phyloP scores from a whole-genome alignment of 345 rosid genomes.

The Eutrema yunnanense region DNA sequence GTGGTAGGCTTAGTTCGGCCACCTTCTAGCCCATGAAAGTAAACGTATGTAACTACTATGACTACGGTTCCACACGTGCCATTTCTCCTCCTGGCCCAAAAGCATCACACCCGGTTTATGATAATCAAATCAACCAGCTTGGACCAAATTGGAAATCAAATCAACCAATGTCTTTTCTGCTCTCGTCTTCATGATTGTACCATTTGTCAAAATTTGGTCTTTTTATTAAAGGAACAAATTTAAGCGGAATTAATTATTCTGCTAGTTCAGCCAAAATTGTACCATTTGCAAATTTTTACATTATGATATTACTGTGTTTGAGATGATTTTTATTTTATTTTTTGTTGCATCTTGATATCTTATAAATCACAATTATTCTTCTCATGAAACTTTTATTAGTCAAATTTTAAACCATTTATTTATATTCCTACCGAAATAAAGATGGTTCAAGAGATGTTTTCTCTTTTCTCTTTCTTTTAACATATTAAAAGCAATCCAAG shows the following conservation, averaged over 20 bases:
- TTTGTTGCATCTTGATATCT: background rate
- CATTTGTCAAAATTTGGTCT: no score
- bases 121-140: background rate
- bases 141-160: background rate
- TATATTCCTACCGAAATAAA: constrained; percentile 8
- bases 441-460: constrained; percentile 15
- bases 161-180: background rate
- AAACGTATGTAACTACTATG: background rate
- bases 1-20: background rate
- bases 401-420: background rate
- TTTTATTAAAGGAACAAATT: no score
- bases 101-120: background rate
- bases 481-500: background rate
- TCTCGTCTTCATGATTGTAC: background rate
- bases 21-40: background rate
- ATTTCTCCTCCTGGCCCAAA: background rate
- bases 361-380: background rate
- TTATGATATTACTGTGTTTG: background rate
- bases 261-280: no score
- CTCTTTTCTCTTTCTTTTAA: background rate
- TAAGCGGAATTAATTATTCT: no score
- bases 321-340: background rate
- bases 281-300: background rate
- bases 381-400: background rate
- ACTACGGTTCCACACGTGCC: background rate